Percentiles rank a stretch among this genome's conserved stretches.
Conservation (phyloP, 352 stramenopile species). For the Plasmopara halstedii region DNA sequence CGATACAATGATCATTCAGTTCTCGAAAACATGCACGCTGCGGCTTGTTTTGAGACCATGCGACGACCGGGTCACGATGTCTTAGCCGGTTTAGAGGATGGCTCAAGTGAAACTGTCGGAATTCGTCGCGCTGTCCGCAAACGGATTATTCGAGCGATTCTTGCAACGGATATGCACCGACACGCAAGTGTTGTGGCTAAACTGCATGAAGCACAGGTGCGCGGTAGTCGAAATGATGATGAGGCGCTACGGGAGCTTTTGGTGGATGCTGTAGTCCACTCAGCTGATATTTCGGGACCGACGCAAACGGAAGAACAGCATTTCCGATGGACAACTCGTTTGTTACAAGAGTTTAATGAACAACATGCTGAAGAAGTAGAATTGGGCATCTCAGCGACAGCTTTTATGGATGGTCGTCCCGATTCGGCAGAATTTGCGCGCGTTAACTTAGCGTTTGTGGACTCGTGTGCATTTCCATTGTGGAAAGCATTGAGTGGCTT, state of each 20-base stretch:
- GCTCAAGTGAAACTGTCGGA: constrained; percentile 12
- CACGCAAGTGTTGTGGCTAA: constrained; percentile 67
- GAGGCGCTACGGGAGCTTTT: constrained; percentile 57
- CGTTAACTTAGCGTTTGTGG: constrained; percentile 76
- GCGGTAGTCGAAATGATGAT: constrained; percentile 44
- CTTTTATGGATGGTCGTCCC: constrained; percentile 73
- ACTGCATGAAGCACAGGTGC: constrained; percentile 55
- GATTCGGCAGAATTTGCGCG: constrained; percentile 56
- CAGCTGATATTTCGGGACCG: constrained; percentile 72
- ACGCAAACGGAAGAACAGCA: constrained; percentile 46
- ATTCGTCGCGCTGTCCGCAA: constrained; percentile 40
- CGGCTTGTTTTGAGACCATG: constrained; percentile 76
- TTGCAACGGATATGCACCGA: constrained; percentile 79
- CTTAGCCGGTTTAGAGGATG: constrained; percentile 33
- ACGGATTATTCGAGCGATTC: constrained; percentile 66
- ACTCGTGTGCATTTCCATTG: constrained; percentile 78
- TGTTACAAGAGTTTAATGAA: constrained; percentile 78
- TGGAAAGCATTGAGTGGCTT: constrained; percentile 65
- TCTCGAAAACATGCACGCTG: constrained; percentile 85
- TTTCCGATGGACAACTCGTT: constrained; percentile 50
- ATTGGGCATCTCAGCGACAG: constrained; percentile 49
- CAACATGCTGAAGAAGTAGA: constrained; percentile 70
- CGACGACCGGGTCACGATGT: constrained; percentile 60
- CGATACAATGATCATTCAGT: constrained; percentile 86
- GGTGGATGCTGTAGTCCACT: constrained; percentile 69